Percentiles rank a stretch among this genome's conserved stretches.
Conservation (phyloP, 192 early-diverging fungal genomes). For the Backusella tuberculispora region DNA sequence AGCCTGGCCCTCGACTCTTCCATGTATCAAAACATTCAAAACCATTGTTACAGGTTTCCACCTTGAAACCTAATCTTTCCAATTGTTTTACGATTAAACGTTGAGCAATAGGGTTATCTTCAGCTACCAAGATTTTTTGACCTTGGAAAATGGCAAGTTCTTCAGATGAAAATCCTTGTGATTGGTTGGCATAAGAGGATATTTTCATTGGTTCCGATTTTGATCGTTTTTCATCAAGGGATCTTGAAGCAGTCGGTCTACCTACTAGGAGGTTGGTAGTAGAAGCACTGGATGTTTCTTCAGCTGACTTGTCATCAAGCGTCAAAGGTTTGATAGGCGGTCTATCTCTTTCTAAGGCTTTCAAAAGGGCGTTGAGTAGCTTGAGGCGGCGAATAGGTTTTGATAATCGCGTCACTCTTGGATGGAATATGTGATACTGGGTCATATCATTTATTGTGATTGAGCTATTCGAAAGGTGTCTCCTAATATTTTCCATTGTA, state of each 20-base stretch:
- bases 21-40: slow-evolving; percentile 26
- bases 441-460: background rate
- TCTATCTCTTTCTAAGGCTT: slow-evolving; percentile 2
- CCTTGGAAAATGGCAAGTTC: slow-evolving; percentile 26
- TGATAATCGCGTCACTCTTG: slow-evolving; percentile 22
- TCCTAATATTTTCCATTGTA: slow-evolving; percentile 29
- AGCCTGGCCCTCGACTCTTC: slow-evolving; percentile 27
- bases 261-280: background rate
- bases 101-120: slow-evolving; percentile 46
- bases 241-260: background rate
- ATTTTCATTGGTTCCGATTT: background rate
- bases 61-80: slow-evolving; percentile 22
- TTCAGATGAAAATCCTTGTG: slow-evolving; percentile 17
- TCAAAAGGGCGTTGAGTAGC: slow-evolving; percentile 13
- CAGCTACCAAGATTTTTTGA: slow-evolving; percentile 32
- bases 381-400: slow-evolving; percentile 34
- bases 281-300: background rate
- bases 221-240: slow-evolving; percentile 3
- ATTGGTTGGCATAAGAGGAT: background rate
- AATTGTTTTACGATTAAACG: slow-evolving; percentile 30
- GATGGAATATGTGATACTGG: slow-evolving; percentile 9
- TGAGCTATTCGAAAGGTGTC: slow-evolving; percentile 8
- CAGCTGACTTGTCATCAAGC: background rate
- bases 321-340: slow-evolving; percentile 7
- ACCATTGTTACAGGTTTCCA: slow-evolving; percentile 24